Conservation (phyloP, 2,329 filamentous ascomycete genomes). For the Nemania sp. region DNA sequence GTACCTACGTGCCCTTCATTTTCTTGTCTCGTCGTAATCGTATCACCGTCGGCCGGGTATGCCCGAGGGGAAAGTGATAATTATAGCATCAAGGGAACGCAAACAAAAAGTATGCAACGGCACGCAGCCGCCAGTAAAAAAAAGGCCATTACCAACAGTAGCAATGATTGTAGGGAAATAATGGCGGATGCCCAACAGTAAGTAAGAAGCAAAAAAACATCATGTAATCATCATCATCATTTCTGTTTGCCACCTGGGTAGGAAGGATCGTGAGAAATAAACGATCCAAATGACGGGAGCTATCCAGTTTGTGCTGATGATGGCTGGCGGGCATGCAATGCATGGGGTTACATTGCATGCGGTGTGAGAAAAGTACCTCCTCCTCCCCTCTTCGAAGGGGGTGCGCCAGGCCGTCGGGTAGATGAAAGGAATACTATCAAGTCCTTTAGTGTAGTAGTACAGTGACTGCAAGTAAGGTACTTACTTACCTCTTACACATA, state of each 20-base stretch:
- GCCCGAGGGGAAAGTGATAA: slow-evolving; percentile 21
- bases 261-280: slow-evolving; percentile 9
- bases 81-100: slow-evolving; percentile 26
- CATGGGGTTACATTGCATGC: slow-evolving; percentile 26
- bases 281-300: slow-evolving; percentile 14
- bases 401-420: slow-evolving; percentile 32
- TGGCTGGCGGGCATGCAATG: slow-evolving; percentile 4
- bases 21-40: too few relatives aligned
- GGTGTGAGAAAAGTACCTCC: slow-evolving; percentile 23
- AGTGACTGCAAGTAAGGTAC: neutral
- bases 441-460: neutral
- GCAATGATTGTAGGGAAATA: neutral
- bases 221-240: slow-evolving; percentile 23
- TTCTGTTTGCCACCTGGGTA: slow-evolving; percentile 21
- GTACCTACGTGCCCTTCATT: neutral
- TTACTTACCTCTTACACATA: neutral
- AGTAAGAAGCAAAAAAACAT: neutral
- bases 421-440: neutral
- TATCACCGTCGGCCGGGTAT: slow-evolving; percentile 15
- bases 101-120: slow-evolving; percentile 11
- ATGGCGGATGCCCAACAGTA: neutral
- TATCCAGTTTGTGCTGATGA: neutral
- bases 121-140: neutral
- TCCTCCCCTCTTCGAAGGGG: neutral
- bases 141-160: slow-evolving; percentile 3